Evolutionary conservation across 306 rosid genomes (phyloP).

Genomic region (Dalbergia cochinchinensis): DNA sequence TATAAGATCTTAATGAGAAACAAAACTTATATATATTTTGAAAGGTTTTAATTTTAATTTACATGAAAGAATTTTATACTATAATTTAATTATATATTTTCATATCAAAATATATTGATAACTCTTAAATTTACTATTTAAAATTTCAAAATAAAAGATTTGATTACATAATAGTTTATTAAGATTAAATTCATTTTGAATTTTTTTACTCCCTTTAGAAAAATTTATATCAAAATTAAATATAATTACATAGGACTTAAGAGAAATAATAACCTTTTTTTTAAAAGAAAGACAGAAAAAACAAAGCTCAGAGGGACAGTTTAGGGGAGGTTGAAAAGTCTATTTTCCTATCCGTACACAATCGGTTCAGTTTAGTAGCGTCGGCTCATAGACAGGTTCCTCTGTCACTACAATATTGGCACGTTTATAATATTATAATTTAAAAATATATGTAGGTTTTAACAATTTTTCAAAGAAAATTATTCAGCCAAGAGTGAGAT

Average conservation of each 20-base stretch:
- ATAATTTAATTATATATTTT: too few species aligned
- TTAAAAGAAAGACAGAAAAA: background rate
- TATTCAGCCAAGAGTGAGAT: background rate
- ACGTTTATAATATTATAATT: background rate
- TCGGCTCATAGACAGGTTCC: background rate
- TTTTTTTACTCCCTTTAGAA: background rate
- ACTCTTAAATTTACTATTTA: too few species aligned
- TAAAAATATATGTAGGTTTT: background rate
- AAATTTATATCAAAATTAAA: background rate
- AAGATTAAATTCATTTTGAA: too few species aligned
- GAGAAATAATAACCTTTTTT: background rate
- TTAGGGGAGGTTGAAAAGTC: background rate
- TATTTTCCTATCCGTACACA: background rate
- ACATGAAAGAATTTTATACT: too few species aligned
- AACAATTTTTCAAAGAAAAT: background rate
- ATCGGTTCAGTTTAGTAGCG: conserved; percentile 5
- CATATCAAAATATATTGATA: too few species aligned
- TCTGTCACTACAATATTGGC: background rate
- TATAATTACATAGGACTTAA: background rate
- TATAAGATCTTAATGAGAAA: too few species aligned
- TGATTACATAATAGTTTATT: too few species aligned
- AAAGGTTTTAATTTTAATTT: too few species aligned
- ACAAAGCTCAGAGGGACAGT: background rate
- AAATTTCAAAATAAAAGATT: too few species aligned
- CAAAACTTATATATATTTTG: too few species aligned